Evolutionary conservation across 2,329 filamentous ascomycete genomes (phyloP).

Genomic region (Alternaria metachromatica): DNA sequence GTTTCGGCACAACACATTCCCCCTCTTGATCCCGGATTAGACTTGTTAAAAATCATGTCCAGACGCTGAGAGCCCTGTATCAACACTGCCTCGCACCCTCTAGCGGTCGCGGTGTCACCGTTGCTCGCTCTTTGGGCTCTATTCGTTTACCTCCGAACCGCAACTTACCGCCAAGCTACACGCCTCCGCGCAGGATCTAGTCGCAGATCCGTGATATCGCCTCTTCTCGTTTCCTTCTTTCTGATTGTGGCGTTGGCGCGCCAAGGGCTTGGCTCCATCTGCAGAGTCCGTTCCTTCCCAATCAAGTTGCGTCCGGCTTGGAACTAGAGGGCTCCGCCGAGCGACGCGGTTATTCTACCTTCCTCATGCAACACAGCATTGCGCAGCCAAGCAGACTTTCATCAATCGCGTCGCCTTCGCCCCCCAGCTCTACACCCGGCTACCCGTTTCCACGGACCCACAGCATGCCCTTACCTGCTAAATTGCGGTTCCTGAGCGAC

Average conservation of each 20-base stretch:
- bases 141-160: not conserved
- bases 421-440: slow-evolving; percentile 19
- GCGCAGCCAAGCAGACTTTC: slow-evolving; percentile 28
- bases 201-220: slow-evolving; percentile 3
- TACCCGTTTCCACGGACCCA: slow-evolving; percentile 12
- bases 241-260: slow-evolving; percentile 23
- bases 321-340: slow-evolving; percentile 22
- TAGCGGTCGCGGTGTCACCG: not conserved
- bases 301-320: slow-evolving; percentile 24
- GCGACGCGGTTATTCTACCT: slow-evolving; percentile 24
- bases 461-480: slow-evolving; percentile 7
- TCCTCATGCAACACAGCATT: slow-evolving; percentile 28
- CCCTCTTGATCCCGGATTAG: not conserved
- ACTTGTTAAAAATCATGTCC: not conserved
- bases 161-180: not conserved
- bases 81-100: not conserved
- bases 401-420: slow-evolving; percentile 21
- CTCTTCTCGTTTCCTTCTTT: slow-evolving; percentile 1
- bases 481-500: slow-evolving; percentile 25
- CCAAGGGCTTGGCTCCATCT: slow-evolving; percentile 23
- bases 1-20: not conserved
- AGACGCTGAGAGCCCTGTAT: not conserved
- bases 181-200: not conserved
- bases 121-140: not conserved
- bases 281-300: slow-evolving; percentile 31